Conservation (phyloP, 768 basidiomycete genomes). For the Kwoniella shandongensis region DNA sequence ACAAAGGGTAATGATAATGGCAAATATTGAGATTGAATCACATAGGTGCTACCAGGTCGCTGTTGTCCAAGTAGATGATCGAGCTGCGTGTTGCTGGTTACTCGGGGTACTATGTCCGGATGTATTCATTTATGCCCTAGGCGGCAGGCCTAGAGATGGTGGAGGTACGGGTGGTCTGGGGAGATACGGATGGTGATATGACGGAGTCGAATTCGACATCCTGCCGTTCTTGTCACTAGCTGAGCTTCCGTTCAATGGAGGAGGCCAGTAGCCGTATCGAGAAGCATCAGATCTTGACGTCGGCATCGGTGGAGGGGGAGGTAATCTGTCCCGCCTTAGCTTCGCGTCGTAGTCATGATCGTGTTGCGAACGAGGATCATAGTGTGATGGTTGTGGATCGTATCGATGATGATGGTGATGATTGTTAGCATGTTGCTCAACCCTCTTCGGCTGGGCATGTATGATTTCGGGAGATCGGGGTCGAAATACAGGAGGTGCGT, state of each 20-base stretch:
- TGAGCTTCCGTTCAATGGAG: background rate
- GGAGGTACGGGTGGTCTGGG: background rate
- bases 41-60: too few species aligned
- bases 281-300: background rate
- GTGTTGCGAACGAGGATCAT: slow-evolving; percentile 2
- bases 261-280: background rate
- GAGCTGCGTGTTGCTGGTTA: too few species aligned
- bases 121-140: background rate
- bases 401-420: background rate
- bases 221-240: too few species aligned
- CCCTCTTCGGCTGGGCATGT: background rate
- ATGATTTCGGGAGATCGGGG: slow-evolving; percentile 2
- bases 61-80: too few species aligned
- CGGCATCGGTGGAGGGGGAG: background rate
- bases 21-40: too few species aligned
- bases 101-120: too few species aligned
- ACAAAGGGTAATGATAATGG: too few species aligned
- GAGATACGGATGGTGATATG: background rate
- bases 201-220: background rate
- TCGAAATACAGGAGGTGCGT: background rate
- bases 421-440: background rate
- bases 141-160: background rate
- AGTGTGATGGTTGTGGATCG: background rate
- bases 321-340: background rate
- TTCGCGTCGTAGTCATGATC: background rate